These are phyloP conservation scores for Gillenia trifoliata DNA, from an alignment of 306 rosid genomes.

Conservation along the genomic window DNA sequence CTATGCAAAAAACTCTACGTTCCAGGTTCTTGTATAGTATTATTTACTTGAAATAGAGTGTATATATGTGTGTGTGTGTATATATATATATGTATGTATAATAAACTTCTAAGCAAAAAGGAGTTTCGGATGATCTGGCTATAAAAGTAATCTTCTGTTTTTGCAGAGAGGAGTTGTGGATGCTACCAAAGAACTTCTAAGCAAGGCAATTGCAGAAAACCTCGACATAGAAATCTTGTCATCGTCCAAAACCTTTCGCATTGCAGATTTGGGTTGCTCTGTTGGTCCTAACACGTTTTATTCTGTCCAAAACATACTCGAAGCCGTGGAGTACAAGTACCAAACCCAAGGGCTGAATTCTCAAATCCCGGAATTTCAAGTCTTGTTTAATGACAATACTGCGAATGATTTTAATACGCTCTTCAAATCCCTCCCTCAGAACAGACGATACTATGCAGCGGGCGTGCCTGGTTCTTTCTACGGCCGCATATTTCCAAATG, in stretches of 20 bases:
- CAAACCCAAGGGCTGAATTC: not conserved
- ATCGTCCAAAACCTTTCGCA: slow-evolving; percentile 4
- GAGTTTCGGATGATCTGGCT: too few species aligned
- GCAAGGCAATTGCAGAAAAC: slow-evolving; percentile 15
- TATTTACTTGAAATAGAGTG: too few species aligned
- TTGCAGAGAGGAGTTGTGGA: not conserved
- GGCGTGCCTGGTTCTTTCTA: slow-evolving; percentile 42
- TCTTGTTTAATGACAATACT: slow-evolving; percentile 29
- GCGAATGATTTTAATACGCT: slow-evolving; percentile 44
- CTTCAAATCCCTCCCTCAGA: slow-evolving; percentile 14
- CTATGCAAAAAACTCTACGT: slow-evolving; percentile 34
- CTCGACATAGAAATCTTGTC: slow-evolving; percentile 9
- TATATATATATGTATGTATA: too few species aligned
- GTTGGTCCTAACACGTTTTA: slow-evolving; percentile 36
- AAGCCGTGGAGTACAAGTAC: slow-evolving; percentile 17
- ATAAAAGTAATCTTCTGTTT: not conserved
- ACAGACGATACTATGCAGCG: slow-evolving; percentile 14
- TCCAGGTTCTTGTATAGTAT: slow-evolving; percentile 13
- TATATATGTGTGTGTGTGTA: too few species aligned
- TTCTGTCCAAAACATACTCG: slow-evolving; percentile 24
- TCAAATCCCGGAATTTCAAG: slow-evolving; percentile 25
- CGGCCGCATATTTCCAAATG: slow-evolving; percentile 18
- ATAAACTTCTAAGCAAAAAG: too few species aligned
- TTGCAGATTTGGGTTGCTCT: slow-evolving; percentile 48
- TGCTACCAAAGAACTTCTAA: slow-evolving; percentile 7